Evolutionary conservation across 2,329 filamentous ascomycete species (phyloP), one percentile per base, ranked within the genome.

Genomic region (Cladophialophora carrionii): DNA sequence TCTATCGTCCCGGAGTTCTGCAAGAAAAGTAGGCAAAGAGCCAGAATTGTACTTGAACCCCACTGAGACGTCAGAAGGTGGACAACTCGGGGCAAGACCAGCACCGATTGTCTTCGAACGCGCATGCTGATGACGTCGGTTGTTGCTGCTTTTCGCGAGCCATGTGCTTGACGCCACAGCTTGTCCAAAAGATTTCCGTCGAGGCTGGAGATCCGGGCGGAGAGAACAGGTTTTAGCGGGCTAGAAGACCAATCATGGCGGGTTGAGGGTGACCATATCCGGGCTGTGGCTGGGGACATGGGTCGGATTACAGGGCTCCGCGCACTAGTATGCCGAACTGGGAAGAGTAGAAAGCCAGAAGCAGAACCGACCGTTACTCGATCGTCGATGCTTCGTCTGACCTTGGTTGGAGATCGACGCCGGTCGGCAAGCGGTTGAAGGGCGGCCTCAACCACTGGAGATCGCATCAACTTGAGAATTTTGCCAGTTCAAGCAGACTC

Each of bases 31-130:
- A 64, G 56, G 61, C 60, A 64, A 32, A 14, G 46, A 53, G 59
- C 64, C 61, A 56, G 56, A 61, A 31, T 53, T 57, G 48, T 52
- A 65, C 34, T 48, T 48, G 24, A 60, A 41, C 24, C 55, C 62
- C 65, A 64, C 66, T 59, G 32, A 66, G 65, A 71, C 69, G 69
- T 71, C 69, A 71, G 66, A 61, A 48, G 22, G 14, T n/a, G 41
- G 43, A 60, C 43, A 61, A 43, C 26, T 58, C 57, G 54, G 62
- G 64, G 41, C 51, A 62, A 46, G 58, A 60, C 24, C 20, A 46
- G 46, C 57, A 57, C 46, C 32, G 59, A 51, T 32, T 61, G 57
- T 49, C 57, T 56, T 56, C 61, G 41, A 55, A 55, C 51, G 57
- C 61, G 70, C 63, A 58, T 56, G 41, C 48, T 24, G 26, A 65